Base-by-base conservation (phyloP, 2,329 filamentous ascomycete species). In the Dothidotthia symphoricarpi region DNA sequence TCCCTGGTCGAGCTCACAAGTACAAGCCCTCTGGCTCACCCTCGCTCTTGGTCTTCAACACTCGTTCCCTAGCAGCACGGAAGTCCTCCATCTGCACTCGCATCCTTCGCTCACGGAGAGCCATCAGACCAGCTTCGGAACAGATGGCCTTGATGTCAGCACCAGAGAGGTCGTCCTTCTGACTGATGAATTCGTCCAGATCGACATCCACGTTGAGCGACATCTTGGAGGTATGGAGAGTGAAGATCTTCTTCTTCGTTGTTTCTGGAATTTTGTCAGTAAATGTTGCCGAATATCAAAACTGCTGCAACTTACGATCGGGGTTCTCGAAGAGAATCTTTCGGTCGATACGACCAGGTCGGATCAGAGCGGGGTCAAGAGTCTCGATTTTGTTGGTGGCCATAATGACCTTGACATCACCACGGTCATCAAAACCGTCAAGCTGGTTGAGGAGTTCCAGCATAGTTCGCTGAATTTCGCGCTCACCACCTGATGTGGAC, bases 361-460 rank as follows among this genome's bases (percentile, higher is more conserved):
- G 85, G 64, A 98, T 98, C 55, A 98, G 77, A 13, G 93, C 93
- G 38, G 93, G 93, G 63, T 98, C 94, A 17, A 98, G 78, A 3
- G 88, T 95, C 55, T 98, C 94, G 55, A 98, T 98, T 81, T 98
- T 98, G 82, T 98, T 98, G 53, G 93, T 98, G 10, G 93, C 94
- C 90, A 98, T 97, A 69, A 98, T 91, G 46, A 98, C 93, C 76
- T 98, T 98, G 70, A 98, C 91, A 65, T 98, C 93, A 55, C 93
- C 94, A 45, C 93, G 87, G 69, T 98, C 94, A 64, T 98, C 93
- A 72, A 98, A 98, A 59, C 93, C 93, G 66, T 98, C 93, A 7
- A 98, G 83, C 74, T 98, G 93, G 71, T 98, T 98, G 28, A 98
- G 83, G 37, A 98, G 80, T 65, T 98, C 93, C 69, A 98, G 75